These are phyloP conservation scores for Serendipita sp. DNA, from an alignment of 768 basidiomycete species.

Conservation along the genomic window DNA sequence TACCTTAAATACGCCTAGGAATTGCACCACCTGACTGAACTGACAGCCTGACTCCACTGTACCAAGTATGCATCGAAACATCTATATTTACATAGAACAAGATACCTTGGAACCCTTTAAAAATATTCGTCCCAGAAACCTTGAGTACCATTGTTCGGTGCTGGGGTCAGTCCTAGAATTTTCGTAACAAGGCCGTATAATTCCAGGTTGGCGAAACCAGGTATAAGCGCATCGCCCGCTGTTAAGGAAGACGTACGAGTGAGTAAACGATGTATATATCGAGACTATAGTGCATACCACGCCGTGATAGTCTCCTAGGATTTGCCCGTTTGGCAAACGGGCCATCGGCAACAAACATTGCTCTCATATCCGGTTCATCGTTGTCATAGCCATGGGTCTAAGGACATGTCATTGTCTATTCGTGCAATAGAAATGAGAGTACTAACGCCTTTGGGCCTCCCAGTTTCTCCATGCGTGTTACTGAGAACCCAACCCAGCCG, in stretches of 20 bases:
- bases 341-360: conserved; percentile 83
- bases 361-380: conserved; percentile 56
- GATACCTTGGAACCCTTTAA: conserved; percentile 12
- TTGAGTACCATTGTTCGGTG: conserved; percentile 54
- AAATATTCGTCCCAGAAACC: conserved; percentile 79
- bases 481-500: conserved; percentile 67
- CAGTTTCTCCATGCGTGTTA: conserved; percentile 36
- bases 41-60: too few species aligned
- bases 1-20: too few species aligned
- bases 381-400: conserved; percentile 91
- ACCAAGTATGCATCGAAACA: too few species aligned
- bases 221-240: conserved; percentile 40
- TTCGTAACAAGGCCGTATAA: conserved; percentile 69
- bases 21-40: too few species aligned
- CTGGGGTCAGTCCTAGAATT: conserved; percentile 47
- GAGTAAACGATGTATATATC: background rate
- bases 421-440: background rate
- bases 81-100: too few species aligned
- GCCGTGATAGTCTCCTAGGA: conserved; percentile 19
- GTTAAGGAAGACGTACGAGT: background rate
- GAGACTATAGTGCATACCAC: background rate
- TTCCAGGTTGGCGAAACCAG: conserved; percentile 74
- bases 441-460: conserved; percentile 62
- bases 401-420: background rate
- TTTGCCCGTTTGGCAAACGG: conserved; percentile 65